phyloP scores from a whole-genome alignment of 306 rosid genomes.

The Lotus japonicus region DNA sequence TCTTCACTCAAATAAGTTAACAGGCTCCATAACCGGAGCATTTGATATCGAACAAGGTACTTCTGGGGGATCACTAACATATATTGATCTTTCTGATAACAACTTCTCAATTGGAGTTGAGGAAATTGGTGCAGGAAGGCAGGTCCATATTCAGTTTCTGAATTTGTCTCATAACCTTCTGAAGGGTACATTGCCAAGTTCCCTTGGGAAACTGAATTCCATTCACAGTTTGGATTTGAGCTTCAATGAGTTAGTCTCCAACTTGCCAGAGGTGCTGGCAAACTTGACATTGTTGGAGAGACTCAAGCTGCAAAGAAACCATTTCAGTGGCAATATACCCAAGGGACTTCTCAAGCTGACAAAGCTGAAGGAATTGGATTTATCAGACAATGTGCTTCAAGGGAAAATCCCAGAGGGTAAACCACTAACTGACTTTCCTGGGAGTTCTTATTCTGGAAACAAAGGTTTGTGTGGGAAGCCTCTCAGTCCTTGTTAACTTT shows the following conservation, averaged over 20 bases:
- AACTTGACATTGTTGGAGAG: slow-evolving; percentile 42
- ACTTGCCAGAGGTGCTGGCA: slow-evolving; percentile 45
- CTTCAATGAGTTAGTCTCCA: slow-evolving; percentile 36
- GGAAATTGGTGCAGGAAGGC: slow-evolving; percentile 32
- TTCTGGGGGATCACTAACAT: slow-evolving; percentile 35
- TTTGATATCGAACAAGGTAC: slow-evolving; percentile 23
- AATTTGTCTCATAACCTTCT: slow-evolving; percentile 55
- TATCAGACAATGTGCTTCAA: slow-evolving; percentile 55
- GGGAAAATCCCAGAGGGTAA: slow-evolving; percentile 68
- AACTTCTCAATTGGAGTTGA: slow-evolving; percentile 49
- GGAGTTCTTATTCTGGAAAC: slow-evolving; percentile 52
- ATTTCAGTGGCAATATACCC: slow-evolving; percentile 52
- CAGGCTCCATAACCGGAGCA: slow-evolving; percentile 37
- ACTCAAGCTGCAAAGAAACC: slow-evolving; percentile 57
- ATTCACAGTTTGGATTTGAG: slow-evolving; percentile 57
- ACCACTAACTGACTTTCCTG: slow-evolving; percentile 52
- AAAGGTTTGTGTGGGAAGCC: slow-evolving; percentile 74
- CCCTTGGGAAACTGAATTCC: slow-evolving; percentile 34
- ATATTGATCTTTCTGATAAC: slow-evolving; percentile 60
- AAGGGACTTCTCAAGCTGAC: slow-evolving; percentile 43
- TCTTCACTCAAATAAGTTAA: slow-evolving; percentile 65
- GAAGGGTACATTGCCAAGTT: slow-evolving; percentile 40
- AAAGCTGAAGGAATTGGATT: slow-evolving; percentile 43
- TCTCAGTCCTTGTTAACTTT: slow-evolving; percentile 47
- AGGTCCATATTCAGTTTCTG: slow-evolving; percentile 39